A percentile compares a stretch with the other conserved stretches of the same genome.
Evolutionary conservation across 768 basidiomycete species (phyloP).

Genomic region (Cystofilobasidium capitatum): DNA sequence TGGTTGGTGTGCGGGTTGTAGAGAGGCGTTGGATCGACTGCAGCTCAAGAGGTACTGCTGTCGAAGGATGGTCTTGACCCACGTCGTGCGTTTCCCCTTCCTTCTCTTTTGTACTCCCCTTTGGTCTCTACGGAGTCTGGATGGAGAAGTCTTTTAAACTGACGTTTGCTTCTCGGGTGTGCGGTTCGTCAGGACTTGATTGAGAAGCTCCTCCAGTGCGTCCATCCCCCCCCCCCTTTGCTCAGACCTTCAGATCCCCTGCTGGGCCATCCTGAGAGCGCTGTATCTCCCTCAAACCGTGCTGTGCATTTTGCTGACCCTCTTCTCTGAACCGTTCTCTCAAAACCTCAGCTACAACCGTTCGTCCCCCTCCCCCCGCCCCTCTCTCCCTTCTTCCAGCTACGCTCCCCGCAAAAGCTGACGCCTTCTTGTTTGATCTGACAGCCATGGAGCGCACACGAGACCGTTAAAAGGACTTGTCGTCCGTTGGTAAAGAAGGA

Average conservation of each 20-base stretch:
- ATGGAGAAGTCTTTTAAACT: no score
- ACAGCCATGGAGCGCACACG: conserved; percentile 35
- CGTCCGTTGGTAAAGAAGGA: background rate
- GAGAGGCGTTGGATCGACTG: conserved; percentile 24
- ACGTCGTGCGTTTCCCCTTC: conserved; percentile 40
- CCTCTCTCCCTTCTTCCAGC: background rate
- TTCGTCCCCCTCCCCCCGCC: conserved; percentile 34
- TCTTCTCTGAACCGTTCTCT: background rate
- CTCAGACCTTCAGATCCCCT: no score
- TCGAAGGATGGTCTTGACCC: conserved; percentile 90
- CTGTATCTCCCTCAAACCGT: background rate
- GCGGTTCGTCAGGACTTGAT: conserved; percentile 61
- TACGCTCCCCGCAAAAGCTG: background rate
- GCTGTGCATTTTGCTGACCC: background rate
- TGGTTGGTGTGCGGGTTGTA: background rate
- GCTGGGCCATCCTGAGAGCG: no score
- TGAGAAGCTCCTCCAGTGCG: conserved; percentile 91
- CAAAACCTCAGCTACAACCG: conserved; percentile 23
- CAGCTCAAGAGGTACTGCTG: conserved; percentile 77
- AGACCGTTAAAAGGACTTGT: conserved; percentile 9
- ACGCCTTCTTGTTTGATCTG: background rate
- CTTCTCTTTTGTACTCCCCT: background rate
- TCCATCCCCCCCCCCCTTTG: conserved; percentile 48
- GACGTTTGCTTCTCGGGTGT: no score
- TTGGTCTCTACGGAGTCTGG: background rate